These are phyloP conservation scores for Neocucurbitaria cava DNA, from an alignment of 2,329 filamentous ascomycete genomes.

Conservation along the genomic window DNA sequence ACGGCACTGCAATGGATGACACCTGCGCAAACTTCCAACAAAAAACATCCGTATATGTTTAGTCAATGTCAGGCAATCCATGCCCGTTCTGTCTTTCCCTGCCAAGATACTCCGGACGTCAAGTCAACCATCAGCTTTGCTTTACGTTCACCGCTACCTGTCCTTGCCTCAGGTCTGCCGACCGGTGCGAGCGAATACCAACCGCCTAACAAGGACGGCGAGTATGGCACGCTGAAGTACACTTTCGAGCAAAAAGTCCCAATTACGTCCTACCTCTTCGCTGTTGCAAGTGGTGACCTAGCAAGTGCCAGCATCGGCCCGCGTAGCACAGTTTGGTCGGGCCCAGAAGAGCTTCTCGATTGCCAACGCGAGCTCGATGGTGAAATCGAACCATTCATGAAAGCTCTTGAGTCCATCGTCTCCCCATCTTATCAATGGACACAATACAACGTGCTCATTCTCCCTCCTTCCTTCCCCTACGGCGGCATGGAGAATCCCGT, in stretches of 20 bases:
- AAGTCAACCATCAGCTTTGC: constrained; percentile 95
- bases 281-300: constrained; percentile 85
- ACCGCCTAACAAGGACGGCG: constrained; percentile 59
- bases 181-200: constrained; percentile 60
- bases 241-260: constrained; percentile 89
- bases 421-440: constrained; percentile 89
- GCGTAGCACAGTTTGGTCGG: constrained; percentile 82
- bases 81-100: constrained; percentile 90
- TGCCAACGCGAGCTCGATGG: constrained; percentile 91
- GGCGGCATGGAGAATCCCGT: constrained; percentile 86
- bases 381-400: constrained; percentile 91
- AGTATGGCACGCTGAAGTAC: constrained; percentile 68
- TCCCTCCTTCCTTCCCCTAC: constrained; percentile 75
- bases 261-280: constrained; percentile 93
- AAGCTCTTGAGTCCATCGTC: constrained; percentile 79
- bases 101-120: constrained; percentile 95
- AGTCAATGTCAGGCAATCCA: constrained; percentile 98
- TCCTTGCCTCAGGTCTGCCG: constrained; percentile 87
- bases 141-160: constrained; percentile 83
- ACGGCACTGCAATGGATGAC: constrained; percentile 96
- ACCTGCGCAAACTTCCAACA: constrained; percentile 91
- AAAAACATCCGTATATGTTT: constrained; percentile 97
- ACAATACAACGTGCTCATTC: constrained; percentile 89
- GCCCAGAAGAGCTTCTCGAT: constrained; percentile 82
- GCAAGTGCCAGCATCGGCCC: constrained; percentile 85